Evolutionary conservation across 306 rosid genomes (phyloP), one percentile per base, ranked within the genome.

Genomic region (Hippophae tibetana): DNA sequence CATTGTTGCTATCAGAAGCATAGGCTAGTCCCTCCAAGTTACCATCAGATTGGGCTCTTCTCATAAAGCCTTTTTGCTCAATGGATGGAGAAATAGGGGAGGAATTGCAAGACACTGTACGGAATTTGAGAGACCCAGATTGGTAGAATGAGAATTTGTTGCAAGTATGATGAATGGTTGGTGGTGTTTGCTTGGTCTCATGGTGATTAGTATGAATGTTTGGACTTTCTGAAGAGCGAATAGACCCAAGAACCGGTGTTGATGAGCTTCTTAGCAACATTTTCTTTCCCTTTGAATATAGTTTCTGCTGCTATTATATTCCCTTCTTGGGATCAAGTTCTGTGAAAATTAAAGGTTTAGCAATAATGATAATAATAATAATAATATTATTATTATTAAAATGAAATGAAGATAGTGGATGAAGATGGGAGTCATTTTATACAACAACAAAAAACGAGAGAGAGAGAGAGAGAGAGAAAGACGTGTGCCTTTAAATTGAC

Each of bases 191-290:
- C n/a, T 56, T 58, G 52, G 74, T 38, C 56, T 81, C 92, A 43
- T 51, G 47, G 72, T 79, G 85, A 54, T 61, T 54, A 62, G 13
- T 52, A 44, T 38, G 52, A 47, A 50, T 44, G 61, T 54, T 63
- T 10, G 89, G 93, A 62, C 78, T 62, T 0, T 47, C 69, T 7
- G 83, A 94, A 13, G 90, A 46, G 18, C 71, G 78, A 6, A 92
- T 86, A 10, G 98, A 85, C 7, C 92, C 89, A 74, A 90, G 88
- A 68, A 88, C 70, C 10, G 99, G 99, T 13, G 97, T 84, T 64
- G 99, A 92, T 62, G 96, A 80, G 47, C 97, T 88, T 60, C 87
- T 84, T 7, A 92, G 86, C 75, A 92, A 3, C 99, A 92, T 88
- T 45, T 6, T 58, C 75, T 42, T 57, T 42, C 49, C 57, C 62